Base-by-base conservation (phyloP, 1,284 basidiomycete species). In the Apiotrichum montevideense region DNA sequence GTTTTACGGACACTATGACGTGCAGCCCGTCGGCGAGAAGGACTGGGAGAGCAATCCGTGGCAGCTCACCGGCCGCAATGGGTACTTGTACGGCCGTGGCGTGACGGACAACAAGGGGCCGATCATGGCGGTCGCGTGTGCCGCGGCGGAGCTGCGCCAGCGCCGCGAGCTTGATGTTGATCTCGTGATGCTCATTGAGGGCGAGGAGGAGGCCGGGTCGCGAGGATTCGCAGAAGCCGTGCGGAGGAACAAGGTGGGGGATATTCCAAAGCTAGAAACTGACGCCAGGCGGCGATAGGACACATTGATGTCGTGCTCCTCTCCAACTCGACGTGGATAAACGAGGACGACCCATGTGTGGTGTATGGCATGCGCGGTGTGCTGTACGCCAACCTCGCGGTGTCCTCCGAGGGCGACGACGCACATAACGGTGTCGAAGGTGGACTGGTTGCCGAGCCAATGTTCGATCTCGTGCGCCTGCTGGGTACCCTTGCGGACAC, bases 281-380 rank as follows among this genome's bases (percentile, higher is more conserved):
- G 33, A 34, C 49, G 2, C 0, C 65, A 90, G 86, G 83, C 85
- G 59, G 73, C 80, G 42, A 91, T 97, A 63, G 91, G 92, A 1
- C 77, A 84, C 35, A 84, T 96, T 51, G 90, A 95, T 74, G 87
- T 87, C 2, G 90, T 96, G 54, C 78, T 95, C 15, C 84, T 95
- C 4, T 79, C 77, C 66, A 98, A 98, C 72, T 97, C 94, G 37
- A 95, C 92, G 14, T 98, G 95, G 94, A 89, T 98, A 63, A 88
- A 88, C 35, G 92, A 97, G 67, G 85, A 88, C 60, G 85, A 86
- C n/a, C 94, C 95, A 0, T 98, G 94, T 69, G 87, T 98, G 56
- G 97, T 94, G 0, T 95, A 96, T 69, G 95, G 95, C 3, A 79
- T 98, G 63, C 84, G 95, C 50, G 95, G 95, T 0, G 95, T 98